Base-by-base conservation (phyloP, 148 eudicot species). In the Spergularia marina region DNA sequence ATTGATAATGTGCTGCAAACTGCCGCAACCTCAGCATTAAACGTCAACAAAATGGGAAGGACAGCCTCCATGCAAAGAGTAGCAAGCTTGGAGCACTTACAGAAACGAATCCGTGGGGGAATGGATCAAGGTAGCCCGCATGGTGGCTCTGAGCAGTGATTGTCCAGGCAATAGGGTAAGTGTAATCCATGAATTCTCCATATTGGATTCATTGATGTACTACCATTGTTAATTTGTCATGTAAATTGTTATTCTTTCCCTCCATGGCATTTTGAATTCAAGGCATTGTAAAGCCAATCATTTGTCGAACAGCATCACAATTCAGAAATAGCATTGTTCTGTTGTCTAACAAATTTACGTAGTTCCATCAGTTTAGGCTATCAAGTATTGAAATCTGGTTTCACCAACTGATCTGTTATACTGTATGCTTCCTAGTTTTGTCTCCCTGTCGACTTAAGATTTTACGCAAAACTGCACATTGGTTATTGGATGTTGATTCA, bases 31-130 rank as follows among this genome's bases (percentile, higher is more conserved):
- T 34, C 82, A 47, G 82, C 53, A 30, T 80, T 62, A 23, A 83
- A 78, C 54, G 82, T 73, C 52, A 84, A 76, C 77, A 85, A 85
- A 79, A 78, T 86, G 59, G 97, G 86, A 67, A 83, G 91, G 73
- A 89, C 96, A 12, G 76, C 85, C 67, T 87, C 98, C 39, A 85
- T 95, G 97, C 97, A 90, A 79, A 81, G 96, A 76, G 97, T 90
- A 69, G 96, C 96, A 71, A 95, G 98, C 83, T 85, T 93, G 91
- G 98, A 95, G 81, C 97, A 92, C 84, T 86, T 92, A 75, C 98
- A 95, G 85, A 90, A 92, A 82, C 88, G 96, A 74, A 89, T 95
- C 49, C 89, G 98, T 55, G 97, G 90, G 3, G 90, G 80, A 47
- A 65, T 75, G 25, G 82, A 82, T 70, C 82, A 87, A 73, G 73